Evolutionary conservation across 202 grass and related monocot species (phyloP), one percentile per base, ranked within the genome.

Genomic region (Panicum virgatum): DNA sequence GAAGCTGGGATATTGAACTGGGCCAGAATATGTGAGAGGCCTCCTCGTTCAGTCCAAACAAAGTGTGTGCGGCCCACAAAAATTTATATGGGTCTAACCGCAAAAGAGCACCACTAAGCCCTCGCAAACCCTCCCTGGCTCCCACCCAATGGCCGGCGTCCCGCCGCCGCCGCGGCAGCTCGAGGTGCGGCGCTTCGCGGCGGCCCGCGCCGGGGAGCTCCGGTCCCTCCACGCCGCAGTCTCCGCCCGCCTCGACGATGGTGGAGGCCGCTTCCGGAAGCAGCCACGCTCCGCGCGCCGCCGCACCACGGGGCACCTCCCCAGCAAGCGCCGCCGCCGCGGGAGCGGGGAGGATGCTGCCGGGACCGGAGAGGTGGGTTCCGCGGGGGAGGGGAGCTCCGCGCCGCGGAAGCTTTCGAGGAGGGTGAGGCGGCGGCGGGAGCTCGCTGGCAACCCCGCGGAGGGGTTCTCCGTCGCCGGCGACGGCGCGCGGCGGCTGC

Each of bases 261-360:
- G 47, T 3, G 0, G 20, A 11, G 53, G 72, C 51, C 82, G 76
- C 83, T 88, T 83, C 64, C 75, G 78, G 68, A 71, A 84, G 51
- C 83, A 92, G 52, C 80, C 47, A 51, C 90, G 92, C 57, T 82
- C 88, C 69, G 62, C 86, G 22, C 86, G 90, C 53, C 89, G 96
- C 74, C 86, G 95, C 77, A 98, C 90, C 44, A 95, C 88, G 57
- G 83, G 90, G 3, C 96, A 98, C 76, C 85, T 82, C 52, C 89
- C 86, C 10, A 37, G 76, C 45, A 92, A 92, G 75, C 86, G 78
- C 59, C 86, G 86, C 32, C 86, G 86, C 42, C 19, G 48, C n/a
- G 5, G 72, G 34, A 22, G 2, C 56, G 23, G 56, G 11, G 22
- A 13, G 23, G 23, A 59, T 12, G 56, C 56, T 27, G 11, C 56